Evolutionary conservation across 495 filamentous ascomycete genomes (phyloP), one percentile per base, ranked within the genome.

Genomic region (Neurospora tetrasperma): DNA sequence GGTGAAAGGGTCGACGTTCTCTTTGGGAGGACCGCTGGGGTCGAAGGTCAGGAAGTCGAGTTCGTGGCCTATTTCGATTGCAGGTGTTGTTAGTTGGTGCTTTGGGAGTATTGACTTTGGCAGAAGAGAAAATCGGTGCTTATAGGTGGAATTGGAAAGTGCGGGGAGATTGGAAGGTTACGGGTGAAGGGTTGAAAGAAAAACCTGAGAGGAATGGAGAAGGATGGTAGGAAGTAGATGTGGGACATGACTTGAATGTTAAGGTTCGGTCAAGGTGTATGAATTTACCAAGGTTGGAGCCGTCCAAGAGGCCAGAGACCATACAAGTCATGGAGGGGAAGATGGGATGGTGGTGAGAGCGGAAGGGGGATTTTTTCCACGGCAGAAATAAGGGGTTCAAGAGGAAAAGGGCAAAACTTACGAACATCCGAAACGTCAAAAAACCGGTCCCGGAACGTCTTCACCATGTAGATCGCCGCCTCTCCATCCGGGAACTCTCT

Each of bases 31-130:
- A 43, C 86, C 76, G 69, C 83, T 81, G 23, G 83, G 80, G 69
- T 85, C 84, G 6, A 79, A 76, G 68, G 83, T 82, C 71, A 86
- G 75, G 73, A 82, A 84, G 70, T 86, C 80, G 42, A 88, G 76
- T 69, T 87, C 85, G 74, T 76, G 69, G 80, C 82, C 85, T 87
- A 54, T 74, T 62, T 43, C 20, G 43, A 74, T 81, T 72, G 80
- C 71, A 40, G 74, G 10, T 14, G 11, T 74, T 16, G 70, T 73
- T 62, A 74, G 40, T 43, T n/a, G 42, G 42, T 69, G 72, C 20
- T 27, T 39, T 69, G 39, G 12, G 40, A 18, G 2, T 48, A 18
- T 62, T 54, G 42, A 7, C 4, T 20, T 48, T 48, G 20, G 18
- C 23, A 14, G 42, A 1, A 59, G 48, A 59, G 9, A 20, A 18